These are phyloP conservation scores for Fusarium heterosporum DNA, from an alignment of 2,329 filamentous ascomycete species.

Conservation along the genomic window DNA sequence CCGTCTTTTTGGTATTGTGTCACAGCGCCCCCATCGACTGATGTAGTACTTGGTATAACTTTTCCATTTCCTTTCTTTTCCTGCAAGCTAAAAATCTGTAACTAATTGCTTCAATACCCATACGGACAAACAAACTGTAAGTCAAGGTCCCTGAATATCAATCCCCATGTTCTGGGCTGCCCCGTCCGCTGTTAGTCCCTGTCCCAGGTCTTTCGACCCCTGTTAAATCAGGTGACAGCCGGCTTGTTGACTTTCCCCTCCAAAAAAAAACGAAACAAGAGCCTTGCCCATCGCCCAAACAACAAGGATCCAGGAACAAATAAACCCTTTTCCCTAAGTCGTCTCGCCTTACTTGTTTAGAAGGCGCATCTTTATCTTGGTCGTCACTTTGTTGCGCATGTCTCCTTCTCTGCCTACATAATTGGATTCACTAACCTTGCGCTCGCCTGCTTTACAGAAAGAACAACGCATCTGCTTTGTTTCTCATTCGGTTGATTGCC, in stretches of 20 bases:
- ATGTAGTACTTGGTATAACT: conserved; percentile 20
- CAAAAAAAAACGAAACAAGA: conserved; percentile 36
- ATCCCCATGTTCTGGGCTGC: conserved; percentile 25
- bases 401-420: conserved; percentile 30
- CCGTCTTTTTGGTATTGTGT: conserved; percentile 18
- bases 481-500: conserved; percentile 27
- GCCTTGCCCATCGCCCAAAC: conserved; percentile 34
- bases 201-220: conserved; percentile 31
- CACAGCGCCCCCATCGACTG: conserved; percentile 9
- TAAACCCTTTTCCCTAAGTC: conserved; percentile 2
- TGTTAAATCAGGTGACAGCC: conserved; percentile 46
- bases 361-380: conserved; percentile 24
- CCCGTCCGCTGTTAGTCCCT: not conserved
- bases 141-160: conserved; percentile 23
- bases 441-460: conserved; percentile 37
- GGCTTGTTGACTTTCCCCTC: conserved; percentile 48
- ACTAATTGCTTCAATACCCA: not conserved
- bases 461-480: conserved; percentile 44
- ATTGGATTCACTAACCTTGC: conserved; percentile 35
- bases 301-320: conserved; percentile 44
- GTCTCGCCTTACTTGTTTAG: conserved; percentile 10
- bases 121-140: conserved; percentile 4
- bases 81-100: conserved; percentile 10
- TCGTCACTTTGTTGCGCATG: conserved; percentile 25
- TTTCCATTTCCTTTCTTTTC: not conserved